Percentiles rank a stretch among this genome's conserved stretches.
Conservation (phyloP, 176 grass and related monocot species). For the Triticum urartu region DNA sequence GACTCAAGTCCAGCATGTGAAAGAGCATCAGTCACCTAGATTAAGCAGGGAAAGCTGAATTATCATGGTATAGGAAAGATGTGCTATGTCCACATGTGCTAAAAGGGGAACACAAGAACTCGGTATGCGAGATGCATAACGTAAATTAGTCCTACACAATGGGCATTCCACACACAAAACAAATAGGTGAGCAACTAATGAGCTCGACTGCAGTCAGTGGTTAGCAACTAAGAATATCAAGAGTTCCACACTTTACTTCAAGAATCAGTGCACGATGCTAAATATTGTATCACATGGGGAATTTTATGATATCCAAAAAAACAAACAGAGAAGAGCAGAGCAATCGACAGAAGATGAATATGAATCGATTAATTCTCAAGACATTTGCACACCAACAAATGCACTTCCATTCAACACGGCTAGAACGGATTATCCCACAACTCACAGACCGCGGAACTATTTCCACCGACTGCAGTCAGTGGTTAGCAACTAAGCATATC, state of each 20-base stretch:
- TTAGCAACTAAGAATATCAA: background rate
- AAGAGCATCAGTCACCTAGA: conserved; percentile 75
- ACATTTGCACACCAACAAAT: background rate
- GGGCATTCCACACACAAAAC: background rate
- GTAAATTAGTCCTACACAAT: background rate
- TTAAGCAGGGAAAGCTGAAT: background rate
- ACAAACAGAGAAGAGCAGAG: background rate
- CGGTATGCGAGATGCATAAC: background rate
- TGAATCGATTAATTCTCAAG: background rate
- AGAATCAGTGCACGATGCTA: background rate
- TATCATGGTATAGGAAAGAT: background rate
- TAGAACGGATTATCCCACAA: background rate
- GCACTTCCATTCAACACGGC: background rate
- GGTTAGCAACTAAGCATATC: too few relatives aligned
- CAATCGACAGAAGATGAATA: background rate
- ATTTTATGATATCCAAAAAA: background rate
- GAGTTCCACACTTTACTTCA: background rate
- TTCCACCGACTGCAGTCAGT: too few relatives aligned
- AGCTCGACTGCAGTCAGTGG: background rate
- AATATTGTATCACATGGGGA: background rate
- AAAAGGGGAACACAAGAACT: background rate
- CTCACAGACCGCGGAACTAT: background rate
- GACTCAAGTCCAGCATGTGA: conserved; percentile 74
- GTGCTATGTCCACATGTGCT: background rate
- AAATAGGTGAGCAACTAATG: background rate